Percentiles rank a stretch among this genome's conserved stretches.
Evolutionary conservation across 2,329 filamentous ascomycete species (phyloP).

Genomic region (Fusarium cicatricum): DNA sequence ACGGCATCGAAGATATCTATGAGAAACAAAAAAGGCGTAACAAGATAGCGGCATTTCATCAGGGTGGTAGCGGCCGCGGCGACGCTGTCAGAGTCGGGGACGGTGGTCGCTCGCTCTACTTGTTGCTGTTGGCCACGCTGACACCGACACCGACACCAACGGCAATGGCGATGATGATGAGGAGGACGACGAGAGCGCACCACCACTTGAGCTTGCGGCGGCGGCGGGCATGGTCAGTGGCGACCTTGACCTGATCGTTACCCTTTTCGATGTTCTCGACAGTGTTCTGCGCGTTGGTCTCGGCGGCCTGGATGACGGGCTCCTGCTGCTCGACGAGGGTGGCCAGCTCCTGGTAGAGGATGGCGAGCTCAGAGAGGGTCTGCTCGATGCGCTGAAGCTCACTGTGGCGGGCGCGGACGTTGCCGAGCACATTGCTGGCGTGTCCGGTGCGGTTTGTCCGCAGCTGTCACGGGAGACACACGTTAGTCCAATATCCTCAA

Average conservation of each 20-base stretch:
- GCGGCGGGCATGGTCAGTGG: constrained; percentile 71
- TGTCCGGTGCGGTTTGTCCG: constrained; percentile 78
- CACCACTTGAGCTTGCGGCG: constrained; percentile 84
- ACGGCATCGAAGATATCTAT: constrained; percentile 38
- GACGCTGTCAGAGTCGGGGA: neutral
- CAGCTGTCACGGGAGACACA: constrained; percentile 59
- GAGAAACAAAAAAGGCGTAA: constrained; percentile 20
- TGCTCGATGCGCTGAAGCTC: constrained; percentile 83
- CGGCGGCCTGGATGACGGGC: constrained; percentile 65
- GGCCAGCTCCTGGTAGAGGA: constrained; percentile 78
- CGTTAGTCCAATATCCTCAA: constrained; percentile 20
- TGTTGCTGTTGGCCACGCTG: constrained; percentile 46
- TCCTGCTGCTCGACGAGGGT: constrained; percentile 79
- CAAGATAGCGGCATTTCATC: constrained; percentile 22
- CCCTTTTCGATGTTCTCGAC: constrained; percentile 72
- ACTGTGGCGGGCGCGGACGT: constrained; percentile 82
- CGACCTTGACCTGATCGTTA: constrained; percentile 73
- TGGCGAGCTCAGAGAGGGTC: constrained; percentile 73
- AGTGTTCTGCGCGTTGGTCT: constrained; percentile 72
- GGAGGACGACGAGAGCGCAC: constrained; percentile 69
- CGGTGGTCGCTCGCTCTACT: constrained; percentile 4
- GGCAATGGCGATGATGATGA: constrained; percentile 65
- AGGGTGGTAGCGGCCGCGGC: constrained; percentile 4
- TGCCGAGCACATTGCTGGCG: constrained; percentile 76
- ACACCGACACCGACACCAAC: constrained; percentile 64